Evolutionary conservation across 371 early-diverging fungal species (phyloP), one percentile per base, ranked within the genome.

Genomic region (Mortierella sp.): DNA sequence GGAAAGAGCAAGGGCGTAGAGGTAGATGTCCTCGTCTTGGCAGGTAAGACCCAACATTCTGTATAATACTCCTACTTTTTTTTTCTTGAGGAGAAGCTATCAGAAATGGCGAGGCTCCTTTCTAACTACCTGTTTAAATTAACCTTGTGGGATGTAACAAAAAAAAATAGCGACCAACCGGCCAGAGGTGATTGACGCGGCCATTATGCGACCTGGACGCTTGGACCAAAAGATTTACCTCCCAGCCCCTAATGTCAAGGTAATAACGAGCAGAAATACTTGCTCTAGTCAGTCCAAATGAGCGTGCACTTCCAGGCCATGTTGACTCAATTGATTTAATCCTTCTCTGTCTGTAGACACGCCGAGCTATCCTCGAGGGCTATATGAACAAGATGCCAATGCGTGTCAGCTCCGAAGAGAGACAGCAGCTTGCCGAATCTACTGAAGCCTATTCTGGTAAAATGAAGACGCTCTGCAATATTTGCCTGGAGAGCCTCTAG

Each of bases 191-290:
- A 92, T 99, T 37, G 98, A 99, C 87, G 87, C 97, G 25, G 95
- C 99, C 66, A 93, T 99, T 70, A 80, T 99, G 75, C 88, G 98
- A 73, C 99, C 99, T 47, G 99, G 99, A 26, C 96, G 99, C 67
- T 91, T 99, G 57, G 99, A 99, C 84, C 99, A 99, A 81, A 95
- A 98, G 75, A 92, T 99, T 29, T 93, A 97, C 81, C 93, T 99
- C 60, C 93, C 98, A 30, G 86, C 96, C 56, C 99, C 99, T 16
- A 94, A 98, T 84, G 85, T 87, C 16, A 66, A 81, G 67, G 88
- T 85, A 79, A 19, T 52, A 9, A 14, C 21, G 12, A 21, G 7
- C n/a, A 25, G 53, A 37, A 5, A n/a, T n/a, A n/a, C n/a, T n/a
- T 5, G 37, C 37, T 37, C 37, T 37, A 37, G 9, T 9, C 37